Evolutionary conservation across 768 basidiomycete genomes (phyloP).

Genomic region (Suillus variegatus): DNA sequence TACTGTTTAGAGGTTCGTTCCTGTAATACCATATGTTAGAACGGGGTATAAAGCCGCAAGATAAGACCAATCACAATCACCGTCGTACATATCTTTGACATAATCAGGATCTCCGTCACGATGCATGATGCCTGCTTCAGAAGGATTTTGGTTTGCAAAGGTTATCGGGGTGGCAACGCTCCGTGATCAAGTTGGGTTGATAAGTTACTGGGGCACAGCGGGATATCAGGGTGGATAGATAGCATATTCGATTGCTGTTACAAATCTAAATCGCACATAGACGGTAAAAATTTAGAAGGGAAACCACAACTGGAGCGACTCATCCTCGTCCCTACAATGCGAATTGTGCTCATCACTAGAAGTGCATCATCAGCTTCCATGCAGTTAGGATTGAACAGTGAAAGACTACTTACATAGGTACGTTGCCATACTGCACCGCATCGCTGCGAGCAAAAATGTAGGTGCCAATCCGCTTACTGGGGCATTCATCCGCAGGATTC

Average conservation of each 20-base stretch:
- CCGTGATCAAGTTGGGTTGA: background rate
- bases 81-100: background rate
- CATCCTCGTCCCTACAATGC: too few relatives aligned
- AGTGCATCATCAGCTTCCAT: too few relatives aligned
- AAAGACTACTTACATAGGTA: too few relatives aligned
- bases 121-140: background rate
- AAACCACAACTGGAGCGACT: background rate
- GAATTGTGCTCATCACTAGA: too few relatives aligned
- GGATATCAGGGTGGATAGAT: too few relatives aligned
- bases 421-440: too few relatives aligned
- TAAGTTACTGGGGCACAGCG: too few relatives aligned
- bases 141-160: background rate
- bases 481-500: too few relatives aligned
- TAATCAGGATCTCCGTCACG: too few relatives aligned
- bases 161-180: background rate
- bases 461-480: too few relatives aligned
- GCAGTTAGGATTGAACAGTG: too few relatives aligned
- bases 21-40: slow-evolving; percentile 42
- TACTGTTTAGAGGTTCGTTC: slow-evolving; percentile 94
- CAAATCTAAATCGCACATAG: background rate
- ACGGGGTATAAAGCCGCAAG: background rate
- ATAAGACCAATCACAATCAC: background rate
- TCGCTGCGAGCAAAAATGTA: too few relatives aligned
- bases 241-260: background rate
- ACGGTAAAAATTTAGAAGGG: background rate